Conservation (phyloP, 1,284 basidiomycete species). For the Moniliella sp. region DNA sequence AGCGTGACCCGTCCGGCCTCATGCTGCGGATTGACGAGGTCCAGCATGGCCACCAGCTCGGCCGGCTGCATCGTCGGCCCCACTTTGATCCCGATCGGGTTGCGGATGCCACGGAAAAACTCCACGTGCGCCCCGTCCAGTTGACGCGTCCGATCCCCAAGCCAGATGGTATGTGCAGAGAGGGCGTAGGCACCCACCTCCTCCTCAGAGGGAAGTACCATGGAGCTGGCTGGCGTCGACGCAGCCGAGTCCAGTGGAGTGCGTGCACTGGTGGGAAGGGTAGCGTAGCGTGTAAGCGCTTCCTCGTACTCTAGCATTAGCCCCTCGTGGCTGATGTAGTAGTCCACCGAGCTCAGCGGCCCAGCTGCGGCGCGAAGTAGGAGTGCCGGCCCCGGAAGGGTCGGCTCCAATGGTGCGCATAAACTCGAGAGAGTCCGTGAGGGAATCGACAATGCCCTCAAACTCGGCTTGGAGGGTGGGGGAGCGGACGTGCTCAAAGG, state of each 20-base stretch:
- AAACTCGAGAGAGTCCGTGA: conserved; percentile 80
- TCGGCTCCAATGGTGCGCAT: conserved; percentile 59
- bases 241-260: no score
- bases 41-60: conserved; percentile 59
- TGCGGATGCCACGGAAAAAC: conserved; percentile 55
- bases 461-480: conserved; percentile 57
- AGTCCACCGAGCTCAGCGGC: conserved; percentile 72
- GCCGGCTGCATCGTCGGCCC: conserved; percentile 62
- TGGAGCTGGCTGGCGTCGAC: no score
- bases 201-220: no score
- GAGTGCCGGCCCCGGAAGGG: no score
- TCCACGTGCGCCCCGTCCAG: conserved; percentile 84
- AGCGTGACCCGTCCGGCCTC: conserved; percentile 66
- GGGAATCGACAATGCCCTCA: conserved; percentile 56
- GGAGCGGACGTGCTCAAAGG: conserved; percentile 69
- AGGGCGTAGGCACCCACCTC: conserved; percentile 62
- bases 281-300: conserved; percentile 63
- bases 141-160: conserved; percentile 82
- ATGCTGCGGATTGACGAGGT: conserved; percentile 58
- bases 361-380: neutral
- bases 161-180: conserved; percentile 84
- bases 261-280: no score
- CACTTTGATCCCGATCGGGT: conserved; percentile 89
- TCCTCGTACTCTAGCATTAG: conserved; percentile 81
- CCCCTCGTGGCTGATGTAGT: conserved; percentile 86